phyloP scores from a whole-genome alignment of 2,329 filamentous ascomycete species.

The Rutstroemia sp. region DNA sequence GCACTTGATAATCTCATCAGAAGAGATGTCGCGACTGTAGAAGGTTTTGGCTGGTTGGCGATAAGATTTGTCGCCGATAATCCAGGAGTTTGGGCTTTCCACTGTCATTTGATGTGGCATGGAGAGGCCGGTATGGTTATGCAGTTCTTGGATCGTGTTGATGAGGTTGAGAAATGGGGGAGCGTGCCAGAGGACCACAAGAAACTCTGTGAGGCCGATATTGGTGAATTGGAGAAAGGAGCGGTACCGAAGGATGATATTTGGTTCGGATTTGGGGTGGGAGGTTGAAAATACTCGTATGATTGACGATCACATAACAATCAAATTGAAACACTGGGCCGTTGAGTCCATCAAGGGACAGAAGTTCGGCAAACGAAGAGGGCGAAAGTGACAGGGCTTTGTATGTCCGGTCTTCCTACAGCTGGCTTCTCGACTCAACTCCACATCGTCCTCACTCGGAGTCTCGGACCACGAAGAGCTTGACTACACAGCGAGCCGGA shows the following conservation, averaged over 20 bases:
- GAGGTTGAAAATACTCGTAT: slow-evolving; percentile 8
- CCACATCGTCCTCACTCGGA: too few species aligned
- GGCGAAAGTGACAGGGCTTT: too few species aligned
- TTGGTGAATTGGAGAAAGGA: slow-evolving; percentile 40
- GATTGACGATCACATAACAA: background rate
- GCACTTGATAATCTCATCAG: slow-evolving; percentile 35
- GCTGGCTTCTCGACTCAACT: too few species aligned
- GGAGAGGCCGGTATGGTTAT: slow-evolving; percentile 50
- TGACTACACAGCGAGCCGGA: too few species aligned
- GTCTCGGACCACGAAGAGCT: too few species aligned
- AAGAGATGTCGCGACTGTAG: slow-evolving; percentile 46
- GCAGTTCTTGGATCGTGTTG: slow-evolving; percentile 46
- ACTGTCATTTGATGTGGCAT: slow-evolving; percentile 54
- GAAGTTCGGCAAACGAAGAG: too few species aligned
- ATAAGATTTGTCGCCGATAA: slow-evolving; percentile 50
- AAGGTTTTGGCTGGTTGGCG: slow-evolving; percentile 48
- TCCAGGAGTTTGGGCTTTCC: slow-evolving; percentile 49
- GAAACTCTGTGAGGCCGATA: slow-evolving; percentile 36
- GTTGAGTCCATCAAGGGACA: too few species aligned
- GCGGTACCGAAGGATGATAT: slow-evolving; percentile 41
- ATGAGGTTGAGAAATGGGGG: slow-evolving; percentile 36
- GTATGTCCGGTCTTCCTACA: too few species aligned
- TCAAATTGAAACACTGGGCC: too few species aligned
- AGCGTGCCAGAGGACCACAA: slow-evolving; percentile 37
- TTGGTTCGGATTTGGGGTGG: slow-evolving; percentile 33